Percentiles rank a stretch among this genome's conserved stretches.
phyloP scores from a whole-genome alignment of 176 grass and related monocot species.

The Alopecurus myosuroides region DNA sequence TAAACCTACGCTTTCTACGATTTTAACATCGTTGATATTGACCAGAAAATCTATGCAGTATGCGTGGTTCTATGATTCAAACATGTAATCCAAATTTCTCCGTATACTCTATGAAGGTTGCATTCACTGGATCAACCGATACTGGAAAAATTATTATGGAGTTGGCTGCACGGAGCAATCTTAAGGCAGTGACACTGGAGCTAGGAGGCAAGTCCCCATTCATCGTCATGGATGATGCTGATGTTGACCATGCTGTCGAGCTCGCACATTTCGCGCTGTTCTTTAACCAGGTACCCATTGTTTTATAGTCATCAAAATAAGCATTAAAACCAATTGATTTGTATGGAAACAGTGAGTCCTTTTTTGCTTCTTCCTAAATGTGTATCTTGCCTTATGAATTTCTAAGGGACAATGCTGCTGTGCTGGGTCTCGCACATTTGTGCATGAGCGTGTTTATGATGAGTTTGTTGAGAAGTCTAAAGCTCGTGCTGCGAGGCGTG shows the following conservation, averaged over 20 bases:
- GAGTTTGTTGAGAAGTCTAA: conserved; percentile 96
- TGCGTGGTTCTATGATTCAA: background rate
- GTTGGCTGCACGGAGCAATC: conserved; percentile 90
- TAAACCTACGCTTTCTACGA: background rate
- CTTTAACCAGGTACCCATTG: conserved; percentile 78
- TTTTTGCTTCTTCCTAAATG: background rate
- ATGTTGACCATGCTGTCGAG: conserved; percentile 85
- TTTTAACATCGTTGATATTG: background rate
- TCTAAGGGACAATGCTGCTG: conserved; percentile 89
- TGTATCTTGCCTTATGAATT: background rate
- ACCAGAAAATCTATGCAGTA: background rate
- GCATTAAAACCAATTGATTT: background rate
- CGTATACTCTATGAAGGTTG: conserved; percentile 35
- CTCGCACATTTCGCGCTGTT: conserved; percentile 90
- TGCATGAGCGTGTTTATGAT: conserved; percentile 85
- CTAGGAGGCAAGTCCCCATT: conserved; percentile 96
- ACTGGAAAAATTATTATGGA: conserved; percentile 86
- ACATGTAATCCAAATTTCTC: background rate
- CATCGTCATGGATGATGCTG: conserved; percentile 87
- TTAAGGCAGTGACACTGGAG: conserved; percentile 87
- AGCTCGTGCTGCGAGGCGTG: conserved; percentile 70
- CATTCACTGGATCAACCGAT: conserved; percentile 86
- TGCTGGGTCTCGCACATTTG: conserved; percentile 95
- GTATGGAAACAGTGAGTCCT: background rate
- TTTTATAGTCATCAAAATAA: background rate